Conservation (phyloP, 2,329 filamentous ascomycete genomes). For the Neonectria sp. region DNA sequence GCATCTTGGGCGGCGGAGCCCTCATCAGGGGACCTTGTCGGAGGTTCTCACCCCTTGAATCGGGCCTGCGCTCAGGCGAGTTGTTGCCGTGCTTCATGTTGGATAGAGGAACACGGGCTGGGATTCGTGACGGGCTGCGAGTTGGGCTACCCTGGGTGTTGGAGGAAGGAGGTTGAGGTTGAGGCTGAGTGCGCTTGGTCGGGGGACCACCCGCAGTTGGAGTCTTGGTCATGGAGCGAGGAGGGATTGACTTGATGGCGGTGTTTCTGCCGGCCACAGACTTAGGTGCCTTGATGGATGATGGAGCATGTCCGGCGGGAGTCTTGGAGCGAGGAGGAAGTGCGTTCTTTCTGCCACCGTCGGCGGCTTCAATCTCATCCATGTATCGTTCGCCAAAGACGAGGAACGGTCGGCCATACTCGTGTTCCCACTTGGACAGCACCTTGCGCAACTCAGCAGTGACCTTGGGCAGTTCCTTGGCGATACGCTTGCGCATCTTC, state of each 20-base stretch:
- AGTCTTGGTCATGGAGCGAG: constrained; percentile 66
- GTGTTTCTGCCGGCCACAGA: constrained; percentile 48
- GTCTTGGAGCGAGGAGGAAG: constrained; percentile 77
- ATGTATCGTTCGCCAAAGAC: constrained; percentile 94
- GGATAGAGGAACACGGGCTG: constrained; percentile 78
- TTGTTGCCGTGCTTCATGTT: constrained; percentile 81
- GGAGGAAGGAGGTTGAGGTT: constrained; percentile 32
- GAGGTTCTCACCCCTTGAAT: constrained; percentile 61
- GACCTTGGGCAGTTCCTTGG: constrained; percentile 95
- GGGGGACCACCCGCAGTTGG: constrained; percentile 60
- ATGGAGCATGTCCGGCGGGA: constrained; percentile 73
- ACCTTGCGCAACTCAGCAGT: constrained; percentile 85
- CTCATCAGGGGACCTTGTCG: constrained; percentile 68
- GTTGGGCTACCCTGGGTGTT: constrained; percentile 50
- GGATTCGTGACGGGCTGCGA: constrained; percentile 70
- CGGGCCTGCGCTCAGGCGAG: constrained; percentile 80
- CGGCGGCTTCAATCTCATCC: constrained; percentile 81
- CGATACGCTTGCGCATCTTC: constrained; percentile 98
- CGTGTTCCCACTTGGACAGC: constrained; percentile 92
- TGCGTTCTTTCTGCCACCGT: constrained; percentile 67
- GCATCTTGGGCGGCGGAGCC: constrained; percentile 92
- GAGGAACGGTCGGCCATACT: constrained; percentile 93
- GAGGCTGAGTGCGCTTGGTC: constrained; percentile 49
- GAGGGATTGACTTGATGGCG: constrained; percentile 53
- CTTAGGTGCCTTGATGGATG: constrained; percentile 53